Percentiles rank a stretch among this genome's conserved stretches.
Conservation (phyloP, 352 stramenopile species). For the Pythium rhizo-oryzae region DNA sequence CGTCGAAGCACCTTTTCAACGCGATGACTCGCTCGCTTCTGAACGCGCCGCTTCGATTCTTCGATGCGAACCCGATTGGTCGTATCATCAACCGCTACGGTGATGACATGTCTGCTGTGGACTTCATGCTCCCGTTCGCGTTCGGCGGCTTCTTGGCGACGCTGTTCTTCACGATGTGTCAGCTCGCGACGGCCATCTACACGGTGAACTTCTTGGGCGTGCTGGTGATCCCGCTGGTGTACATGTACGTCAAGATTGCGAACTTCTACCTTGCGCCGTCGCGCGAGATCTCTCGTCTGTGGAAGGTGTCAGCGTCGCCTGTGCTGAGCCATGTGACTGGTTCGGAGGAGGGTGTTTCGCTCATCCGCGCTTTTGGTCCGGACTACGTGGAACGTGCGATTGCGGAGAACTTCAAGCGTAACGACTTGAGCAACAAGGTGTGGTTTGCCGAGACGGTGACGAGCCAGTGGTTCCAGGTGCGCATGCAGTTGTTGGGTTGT, state of each 20-base stretch:
- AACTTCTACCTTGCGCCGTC: slow-evolving; percentile 37
- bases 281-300: slow-evolving; percentile 37
- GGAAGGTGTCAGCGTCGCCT: slow-evolving; percentile 37
- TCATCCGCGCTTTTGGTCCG: slow-evolving; percentile 38
- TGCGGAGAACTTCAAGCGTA: slow-evolving; percentile 29
- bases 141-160: slow-evolving; percentile 66
- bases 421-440: slow-evolving; percentile 30
- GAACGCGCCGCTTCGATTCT: slow-evolving; percentile 88
- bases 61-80: slow-evolving; percentile 91
- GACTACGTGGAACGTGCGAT: slow-evolving; percentile 24
- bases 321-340: slow-evolving; percentile 37
- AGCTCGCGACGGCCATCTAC: slow-evolving; percentile 77
- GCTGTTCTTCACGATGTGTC: slow-evolving; percentile 70
- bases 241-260: slow-evolving; percentile 57
- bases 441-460: slow-evolving; percentile 36
- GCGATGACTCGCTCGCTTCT: slow-evolving; percentile 85
- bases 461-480: slow-evolving; percentile 48
- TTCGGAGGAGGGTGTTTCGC: slow-evolving; percentile 45
- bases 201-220: slow-evolving; percentile 82
- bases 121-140: slow-evolving; percentile 67
- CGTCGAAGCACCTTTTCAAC: slow-evolving; percentile 74
- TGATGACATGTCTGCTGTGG: slow-evolving; percentile 90
- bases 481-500: slow-evolving; percentile 52
- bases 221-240: slow-evolving; percentile 75
- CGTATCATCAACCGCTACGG: slow-evolving; percentile 92